Conservation (phyloP, 306 rosid species). For the Medicago truncatula region MtrunA17r5.0-ANR NC_053043.1:7838001-7838500, state of each 20-base stretch:
- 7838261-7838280: constrained; percentile 65
- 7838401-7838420: too few species aligned
- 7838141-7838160: constrained; percentile 80
- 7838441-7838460: too few species aligned
- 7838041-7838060: too few species aligned
- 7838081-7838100: constrained; percentile 19
- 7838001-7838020: too few species aligned
- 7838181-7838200: constrained; percentile 80
- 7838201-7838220: constrained; percentile 85
- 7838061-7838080: constrained; percentile 12
- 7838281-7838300: constrained; percentile 33
- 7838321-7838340: background rate
- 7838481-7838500: constrained; percentile 59
- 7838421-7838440: too few species aligned
- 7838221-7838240: constrained; percentile 82
- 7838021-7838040: too few species aligned
- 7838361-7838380: too few species aligned
- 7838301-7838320: background rate
- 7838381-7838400: too few species aligned
- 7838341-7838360: too few species aligned
- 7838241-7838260: constrained; percentile 69
- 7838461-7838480: constrained; percentile 68
- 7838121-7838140: constrained; percentile 55
- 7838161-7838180: constrained; percentile 89
- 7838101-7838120: constrained; percentile 3